These are phyloP conservation scores for Antitrichia curtipendula DNA, from an alignment of 225 moss, liverwort and hornwort species.

Conservation along the genomic window DNA sequence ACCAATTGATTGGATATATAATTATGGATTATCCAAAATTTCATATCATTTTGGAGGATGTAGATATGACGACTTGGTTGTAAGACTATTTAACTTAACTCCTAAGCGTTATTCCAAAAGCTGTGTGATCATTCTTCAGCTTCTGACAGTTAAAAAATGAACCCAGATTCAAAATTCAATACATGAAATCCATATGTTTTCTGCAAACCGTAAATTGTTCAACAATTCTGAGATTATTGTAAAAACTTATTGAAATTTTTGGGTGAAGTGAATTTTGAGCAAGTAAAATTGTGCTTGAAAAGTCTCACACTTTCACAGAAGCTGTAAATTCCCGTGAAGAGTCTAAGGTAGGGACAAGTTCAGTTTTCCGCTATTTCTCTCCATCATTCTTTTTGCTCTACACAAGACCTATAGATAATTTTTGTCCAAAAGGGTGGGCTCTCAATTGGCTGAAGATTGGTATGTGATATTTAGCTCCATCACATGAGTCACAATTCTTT, in stretches of 20 bases:
- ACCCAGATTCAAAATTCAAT: not conserved
- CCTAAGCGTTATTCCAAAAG: not conserved
- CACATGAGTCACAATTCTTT: not conserved
- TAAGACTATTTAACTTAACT: not conserved
- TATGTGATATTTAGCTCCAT: not conserved
- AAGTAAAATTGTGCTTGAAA: not conserved
- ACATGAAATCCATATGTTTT: not conserved
- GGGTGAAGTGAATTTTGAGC: not conserved
- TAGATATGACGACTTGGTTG: not conserved
- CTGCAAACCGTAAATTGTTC: not conserved
- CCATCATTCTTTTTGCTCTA: not conserved
- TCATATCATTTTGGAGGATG: not conserved
- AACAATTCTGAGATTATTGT: not conserved
- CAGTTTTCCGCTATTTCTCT: not conserved
- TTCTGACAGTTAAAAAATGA: not conserved
- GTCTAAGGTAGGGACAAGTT: not conserved
- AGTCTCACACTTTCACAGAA: not conserved
- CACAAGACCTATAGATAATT: not conserved
- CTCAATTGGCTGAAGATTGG: not conserved
- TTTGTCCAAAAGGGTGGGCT: not conserved
- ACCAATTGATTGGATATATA: not conserved
- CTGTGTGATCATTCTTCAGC: not conserved
- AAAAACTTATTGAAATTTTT: not conserved
- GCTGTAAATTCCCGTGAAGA: not conserved
- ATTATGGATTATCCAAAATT: not conserved